phyloP scores from a whole-genome alignment of 1,139 yeast species.

The Sugiyamaella castrensis region DNA sequence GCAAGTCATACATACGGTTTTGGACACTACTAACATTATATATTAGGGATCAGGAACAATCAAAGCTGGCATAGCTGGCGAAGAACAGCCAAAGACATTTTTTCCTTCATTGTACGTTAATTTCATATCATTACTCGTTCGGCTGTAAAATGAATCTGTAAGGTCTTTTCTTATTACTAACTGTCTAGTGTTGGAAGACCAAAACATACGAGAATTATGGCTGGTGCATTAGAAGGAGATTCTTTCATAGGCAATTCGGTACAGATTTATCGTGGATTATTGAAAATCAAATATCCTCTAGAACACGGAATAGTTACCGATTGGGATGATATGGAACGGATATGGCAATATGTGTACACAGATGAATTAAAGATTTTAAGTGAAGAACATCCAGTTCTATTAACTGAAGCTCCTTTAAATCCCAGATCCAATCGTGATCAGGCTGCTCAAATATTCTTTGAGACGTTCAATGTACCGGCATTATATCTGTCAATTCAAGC shows the following conservation, averaged over 20 bases:
- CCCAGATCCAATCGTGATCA: slow-evolving; percentile 67
- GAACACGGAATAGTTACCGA: slow-evolving; percentile 76
- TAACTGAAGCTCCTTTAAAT: slow-evolving; percentile 89
- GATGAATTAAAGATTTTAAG: slow-evolving; percentile 64
- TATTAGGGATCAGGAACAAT: slow-evolving; percentile 74
- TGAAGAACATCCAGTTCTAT: slow-evolving; percentile 83
- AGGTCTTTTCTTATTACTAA: not conserved
- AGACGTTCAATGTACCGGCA: slow-evolving; percentile 83
- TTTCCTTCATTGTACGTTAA: slow-evolving; percentile 45
- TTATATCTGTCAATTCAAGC: slow-evolving; percentile 81
- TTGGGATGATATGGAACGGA: slow-evolving; percentile 82
- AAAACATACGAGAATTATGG: slow-evolving; percentile 81
- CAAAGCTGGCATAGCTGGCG: slow-evolving; percentile 93
- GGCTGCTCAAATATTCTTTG: slow-evolving; percentile 77
- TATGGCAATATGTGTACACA: slow-evolving; percentile 66
- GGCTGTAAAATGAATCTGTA: too few species aligned
- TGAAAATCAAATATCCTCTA: slow-evolving; percentile 68
- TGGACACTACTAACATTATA: slow-evolving; percentile 4
- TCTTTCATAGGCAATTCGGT: slow-evolving; percentile 73
- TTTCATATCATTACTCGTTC: too few species aligned
- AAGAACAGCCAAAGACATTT: slow-evolving; percentile 67
- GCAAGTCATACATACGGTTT: too few species aligned
- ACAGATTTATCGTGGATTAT: slow-evolving; percentile 69
- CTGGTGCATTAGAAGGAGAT: slow-evolving; percentile 65
- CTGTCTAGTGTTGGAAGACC: slow-evolving; percentile 67